Conservation (phyloP, 345 rosid species). For the Melastoma malabathricum region DNA sequence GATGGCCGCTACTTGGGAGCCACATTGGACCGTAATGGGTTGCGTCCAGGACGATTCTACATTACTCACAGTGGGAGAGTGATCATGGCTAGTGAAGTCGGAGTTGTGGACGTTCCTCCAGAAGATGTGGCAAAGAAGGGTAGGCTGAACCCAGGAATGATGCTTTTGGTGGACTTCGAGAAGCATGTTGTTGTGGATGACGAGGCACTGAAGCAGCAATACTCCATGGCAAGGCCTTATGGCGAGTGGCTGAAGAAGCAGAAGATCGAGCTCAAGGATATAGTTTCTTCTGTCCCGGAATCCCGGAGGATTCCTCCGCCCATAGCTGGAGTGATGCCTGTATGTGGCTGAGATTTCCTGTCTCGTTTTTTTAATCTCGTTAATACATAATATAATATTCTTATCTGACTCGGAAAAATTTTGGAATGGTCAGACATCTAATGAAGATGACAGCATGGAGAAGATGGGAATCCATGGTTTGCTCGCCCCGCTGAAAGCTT, state of each 20-base stretch:
- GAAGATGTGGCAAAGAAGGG: conserved; percentile 93
- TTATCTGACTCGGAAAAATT: conserved; percentile 4
- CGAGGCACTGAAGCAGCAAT: conserved; percentile 87
- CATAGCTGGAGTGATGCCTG: conserved; percentile 56
- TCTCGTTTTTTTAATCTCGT: neutral
- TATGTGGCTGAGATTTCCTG: conserved; percentile 17
- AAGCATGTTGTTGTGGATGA: conserved; percentile 93
- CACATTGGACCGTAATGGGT: conserved; percentile 95
- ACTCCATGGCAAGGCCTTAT: conserved; percentile 79
- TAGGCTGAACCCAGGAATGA: conserved; percentile 98
- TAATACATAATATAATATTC: neutral
- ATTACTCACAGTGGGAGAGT: conserved; percentile 81
- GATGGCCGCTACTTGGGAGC: conserved; percentile 99
- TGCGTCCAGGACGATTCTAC: conserved; percentile 97
- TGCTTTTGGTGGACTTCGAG: conserved; percentile 97
- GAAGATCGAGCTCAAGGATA: conserved; percentile 66
- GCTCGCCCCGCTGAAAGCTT: conserved; percentile 81
- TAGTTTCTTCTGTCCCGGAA: conserved; percentile 57
- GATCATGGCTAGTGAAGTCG: conserved; percentile 99
- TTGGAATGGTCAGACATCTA: conserved; percentile 33
- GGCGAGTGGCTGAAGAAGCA: conserved; percentile 88
- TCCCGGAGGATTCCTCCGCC: conserved; percentile 44
- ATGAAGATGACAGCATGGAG: conserved; percentile 69
- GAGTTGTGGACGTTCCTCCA: conserved; percentile 87
- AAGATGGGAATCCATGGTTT: conserved; percentile 85